Evolutionary conservation across 2,329 filamentous ascomycete genomes (phyloP).

Genomic region (Verticillium tricorpus): DNA sequence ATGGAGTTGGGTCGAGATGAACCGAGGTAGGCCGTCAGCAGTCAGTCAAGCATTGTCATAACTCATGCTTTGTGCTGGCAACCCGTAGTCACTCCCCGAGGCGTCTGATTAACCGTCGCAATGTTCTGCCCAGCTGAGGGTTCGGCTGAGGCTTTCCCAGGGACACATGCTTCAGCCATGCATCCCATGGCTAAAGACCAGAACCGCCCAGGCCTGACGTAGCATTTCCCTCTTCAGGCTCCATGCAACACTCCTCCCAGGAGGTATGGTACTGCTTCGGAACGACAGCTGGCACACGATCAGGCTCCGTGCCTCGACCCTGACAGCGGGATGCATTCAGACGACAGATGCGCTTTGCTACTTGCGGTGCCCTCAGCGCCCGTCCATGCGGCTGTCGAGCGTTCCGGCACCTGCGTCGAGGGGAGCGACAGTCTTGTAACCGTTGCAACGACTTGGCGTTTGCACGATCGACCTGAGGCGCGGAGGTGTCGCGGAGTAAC

Average conservation of each 20-base stretch:
- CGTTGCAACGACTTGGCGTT: constrained; percentile 10
- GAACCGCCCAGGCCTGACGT: background rate
- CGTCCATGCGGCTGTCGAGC: background rate
- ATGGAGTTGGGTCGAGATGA: background rate
- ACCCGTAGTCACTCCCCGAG: background rate
- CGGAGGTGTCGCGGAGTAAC: constrained; percentile 10
- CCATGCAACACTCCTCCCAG: background rate
- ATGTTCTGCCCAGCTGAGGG: background rate
- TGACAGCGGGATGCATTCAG: background rate
- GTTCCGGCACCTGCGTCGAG: background rate
- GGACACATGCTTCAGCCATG: background rate
- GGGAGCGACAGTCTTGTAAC: background rate
- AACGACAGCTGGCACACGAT: background rate
- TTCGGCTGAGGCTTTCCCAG: background rate
- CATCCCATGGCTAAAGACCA: background rate
- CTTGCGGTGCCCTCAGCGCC: background rate
- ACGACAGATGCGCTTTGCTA: background rate
- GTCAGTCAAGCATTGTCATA: background rate
- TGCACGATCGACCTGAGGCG: constrained; percentile 14
- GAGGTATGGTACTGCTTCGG: background rate
- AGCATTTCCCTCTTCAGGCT: background rate
- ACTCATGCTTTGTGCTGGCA: background rate
- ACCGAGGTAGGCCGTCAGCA: background rate
- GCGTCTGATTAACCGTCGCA: background rate
- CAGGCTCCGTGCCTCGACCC: background rate